phyloP scores from a whole-genome alignment of 495 filamentous ascomycete species.

The Evansstolkia leycettana region DNA sequence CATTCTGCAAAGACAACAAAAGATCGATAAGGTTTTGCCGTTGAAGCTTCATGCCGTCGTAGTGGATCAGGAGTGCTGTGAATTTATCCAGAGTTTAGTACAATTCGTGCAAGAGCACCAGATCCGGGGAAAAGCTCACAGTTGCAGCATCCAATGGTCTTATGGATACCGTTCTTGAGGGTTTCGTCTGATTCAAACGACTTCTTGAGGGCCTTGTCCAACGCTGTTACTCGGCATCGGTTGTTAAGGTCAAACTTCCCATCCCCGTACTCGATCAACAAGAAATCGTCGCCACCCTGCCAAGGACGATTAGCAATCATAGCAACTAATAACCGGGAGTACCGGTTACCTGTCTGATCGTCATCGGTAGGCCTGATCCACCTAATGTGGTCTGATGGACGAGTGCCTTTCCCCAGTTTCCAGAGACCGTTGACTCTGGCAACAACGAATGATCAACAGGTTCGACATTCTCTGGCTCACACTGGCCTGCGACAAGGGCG shows the following conservation, averaged over 20 bases:
- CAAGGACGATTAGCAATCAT: too few species aligned
- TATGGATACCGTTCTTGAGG: conserved; percentile 26
- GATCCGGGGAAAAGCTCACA: too few species aligned
- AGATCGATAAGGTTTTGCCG: conserved; percentile 19
- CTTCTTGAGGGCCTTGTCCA: conserved; percentile 28
- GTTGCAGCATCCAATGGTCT: conserved; percentile 36
- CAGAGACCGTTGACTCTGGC: too few species aligned
- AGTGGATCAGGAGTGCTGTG: conserved; percentile 32
- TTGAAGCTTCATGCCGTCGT: conserved; percentile 28
- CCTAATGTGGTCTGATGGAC: too few species aligned
- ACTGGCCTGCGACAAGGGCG: too few species aligned
- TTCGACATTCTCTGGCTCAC: too few species aligned
- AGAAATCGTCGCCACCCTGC: conserved; percentile 40
- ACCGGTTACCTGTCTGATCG: too few species aligned
- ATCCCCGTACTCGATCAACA: conserved; percentile 42
- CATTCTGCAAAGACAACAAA: conserved; percentile 15
- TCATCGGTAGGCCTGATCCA: too few species aligned
- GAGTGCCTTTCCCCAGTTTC: too few species aligned
- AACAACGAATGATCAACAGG: too few species aligned
- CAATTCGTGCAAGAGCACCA: not conserved
- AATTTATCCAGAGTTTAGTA: too few species aligned
- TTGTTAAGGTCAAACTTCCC: conserved; percentile 38
- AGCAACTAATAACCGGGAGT: too few species aligned
- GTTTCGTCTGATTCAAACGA: conserved; percentile 13
- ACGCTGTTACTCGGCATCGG: conserved; percentile 34